Conservation (phyloP, 108 stramenopile genomes). For the Epithemia pelagica region DNA sequence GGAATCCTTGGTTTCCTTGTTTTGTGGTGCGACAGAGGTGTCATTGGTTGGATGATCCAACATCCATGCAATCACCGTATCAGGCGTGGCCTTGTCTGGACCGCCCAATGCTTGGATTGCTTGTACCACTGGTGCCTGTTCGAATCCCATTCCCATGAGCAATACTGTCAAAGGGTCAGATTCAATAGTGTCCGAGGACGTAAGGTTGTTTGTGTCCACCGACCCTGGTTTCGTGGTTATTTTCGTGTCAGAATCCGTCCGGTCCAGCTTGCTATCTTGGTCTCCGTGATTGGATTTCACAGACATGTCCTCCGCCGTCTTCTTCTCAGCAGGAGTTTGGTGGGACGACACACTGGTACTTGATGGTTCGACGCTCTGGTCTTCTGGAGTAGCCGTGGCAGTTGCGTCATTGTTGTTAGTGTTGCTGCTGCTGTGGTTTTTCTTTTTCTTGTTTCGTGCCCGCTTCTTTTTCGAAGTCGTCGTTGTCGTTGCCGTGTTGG, state of each 20-base stretch:
- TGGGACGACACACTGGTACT: too few relatives aligned
- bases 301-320: too few relatives aligned
- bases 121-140: slow-evolving; percentile 48
- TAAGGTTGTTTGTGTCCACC: slow-evolving; percentile 7
- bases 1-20: not conserved
- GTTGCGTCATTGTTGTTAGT: too few relatives aligned
- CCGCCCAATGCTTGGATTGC: slow-evolving; percentile 76
- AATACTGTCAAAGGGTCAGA: slow-evolving; percentile 63
- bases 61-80: slow-evolving; percentile 81
- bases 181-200: slow-evolving; percentile 4
- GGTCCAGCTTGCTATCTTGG: too few relatives aligned
- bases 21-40: not conserved
- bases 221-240: too few relatives aligned
- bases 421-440: slow-evolving; percentile 15
- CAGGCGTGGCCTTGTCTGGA: slow-evolving; percentile 59
- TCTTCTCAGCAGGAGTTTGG: too few relatives aligned
- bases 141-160: slow-evolving; percentile 76
- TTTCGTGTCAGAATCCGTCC: too few relatives aligned
- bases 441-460: slow-evolving; percentile 53
- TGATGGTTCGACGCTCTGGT: too few relatives aligned
- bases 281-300: too few relatives aligned
- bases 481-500: not conserved
- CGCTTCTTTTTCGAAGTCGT: slow-evolving; percentile 6
- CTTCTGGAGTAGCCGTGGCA: too few relatives aligned
- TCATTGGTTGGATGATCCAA: slow-evolving; percentile 34